Evolutionary conservation across 78 protist species (phyloP).

Genomic region (Dictyostelium brefeldianum): DNA sequence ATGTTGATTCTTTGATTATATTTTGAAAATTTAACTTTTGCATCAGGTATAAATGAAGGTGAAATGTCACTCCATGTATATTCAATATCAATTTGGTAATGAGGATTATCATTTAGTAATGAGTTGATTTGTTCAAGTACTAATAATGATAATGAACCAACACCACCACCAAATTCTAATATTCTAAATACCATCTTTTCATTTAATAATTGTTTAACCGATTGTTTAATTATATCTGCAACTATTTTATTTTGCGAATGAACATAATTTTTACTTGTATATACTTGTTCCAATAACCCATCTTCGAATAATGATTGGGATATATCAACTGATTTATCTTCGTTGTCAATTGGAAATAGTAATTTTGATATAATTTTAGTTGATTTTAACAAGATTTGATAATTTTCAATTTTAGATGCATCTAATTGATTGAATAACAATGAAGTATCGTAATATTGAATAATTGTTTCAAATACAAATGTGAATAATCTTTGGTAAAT

Average conservation of each 20-base stretch:
- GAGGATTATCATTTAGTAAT: background rate
- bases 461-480: background rate
- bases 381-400: background rate
- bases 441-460: background rate
- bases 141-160: background rate
- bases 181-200: slow-evolving; percentile 6
- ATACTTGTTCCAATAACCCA: background rate
- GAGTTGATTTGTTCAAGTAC: background rate
- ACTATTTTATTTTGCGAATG: background rate
- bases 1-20: background rate
- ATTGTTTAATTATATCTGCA: background rate
- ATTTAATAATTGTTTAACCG: background rate
- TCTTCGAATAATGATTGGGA: background rate
- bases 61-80: slow-evolving; percentile 39
- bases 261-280: background rate
- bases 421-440: background rate
- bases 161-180: slow-evolving; percentile 53
- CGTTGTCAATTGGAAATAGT: background rate
- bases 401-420: background rate
- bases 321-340: background rate
- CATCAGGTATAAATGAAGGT: background rate
- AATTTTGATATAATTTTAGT: background rate
- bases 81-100: background rate
- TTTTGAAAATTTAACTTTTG: background rate
- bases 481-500: background rate